Base-by-base conservation (phyloP, 1,284 basidiomycete genomes). In the Austropuccinia psidii region DNA sequence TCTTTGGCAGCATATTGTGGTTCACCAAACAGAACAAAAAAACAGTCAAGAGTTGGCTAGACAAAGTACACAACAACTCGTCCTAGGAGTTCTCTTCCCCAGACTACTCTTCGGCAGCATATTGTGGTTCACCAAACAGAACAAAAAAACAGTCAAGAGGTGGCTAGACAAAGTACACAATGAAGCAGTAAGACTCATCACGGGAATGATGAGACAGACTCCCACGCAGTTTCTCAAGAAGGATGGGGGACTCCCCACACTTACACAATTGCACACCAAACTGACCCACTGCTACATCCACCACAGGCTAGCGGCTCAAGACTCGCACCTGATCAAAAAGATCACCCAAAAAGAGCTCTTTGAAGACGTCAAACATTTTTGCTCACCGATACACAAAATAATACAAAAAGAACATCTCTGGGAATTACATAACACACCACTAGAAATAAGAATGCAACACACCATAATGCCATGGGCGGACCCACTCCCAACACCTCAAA, bases 1-100 rank as follows among this genome's bases (percentile, higher is more conserved):
- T 68, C 2, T 68, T 54, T 57, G 66, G 66, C 2, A 68, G 66
- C 27, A 17, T 68, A 39, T 19, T 68, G 4, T 68, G 66, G 66
- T 54, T 57, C 33, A 68, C 50, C 0, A 7, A 33, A 43, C n/a
- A n/a, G 15, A 55, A 52, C n/a, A 31, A 19, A 13, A 54, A 55
- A 24, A n/a, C n/a, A n/a, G n/a, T n/a, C n/a, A n/a, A n/a, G n/a
- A n/a, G n/a, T n/a, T n/a, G n/a, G n/a, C n/a, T n/a, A n/a, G n/a
- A n/a, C n/a, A n/a, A n/a, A n/a, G n/a, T n/a, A n/a, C n/a, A n/a
- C n/a, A n/a, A n/a, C n/a, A n/a, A 15, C 24, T 69, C 8, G n/a
- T 69, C 2, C 3, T 3, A 21, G 21, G 9, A 15, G 67, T 69
- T 15, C 41, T 69, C 8, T 4, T 21, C 3, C 35, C 67, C 0